Evolutionary conservation across 2,329 filamentous ascomycete genomes (phyloP).

Genomic region (Fusarium algeriense): DNA sequence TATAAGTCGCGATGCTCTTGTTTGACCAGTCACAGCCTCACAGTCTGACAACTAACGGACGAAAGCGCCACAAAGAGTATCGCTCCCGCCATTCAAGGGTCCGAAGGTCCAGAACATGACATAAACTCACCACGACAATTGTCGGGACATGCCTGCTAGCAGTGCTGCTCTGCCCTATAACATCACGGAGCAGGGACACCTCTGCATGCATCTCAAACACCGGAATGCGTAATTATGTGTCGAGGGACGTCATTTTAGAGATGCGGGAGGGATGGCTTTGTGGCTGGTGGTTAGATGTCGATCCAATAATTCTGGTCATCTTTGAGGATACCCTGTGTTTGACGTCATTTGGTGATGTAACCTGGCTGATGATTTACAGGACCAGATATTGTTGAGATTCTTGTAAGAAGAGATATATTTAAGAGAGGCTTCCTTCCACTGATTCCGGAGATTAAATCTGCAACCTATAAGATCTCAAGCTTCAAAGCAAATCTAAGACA

Average conservation of each 20-base stretch:
- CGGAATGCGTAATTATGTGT: slow-evolving; percentile 38
- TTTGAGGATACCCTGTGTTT: slow-evolving; percentile 23
- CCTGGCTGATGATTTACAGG: slow-evolving; percentile 14
- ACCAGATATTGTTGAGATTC: slow-evolving; percentile 31
- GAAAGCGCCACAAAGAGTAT: slow-evolving; percentile 15
- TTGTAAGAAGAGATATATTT: slow-evolving; percentile 4
- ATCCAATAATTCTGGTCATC: slow-evolving; percentile 22
- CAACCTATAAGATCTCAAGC: slow-evolving; percentile 9
- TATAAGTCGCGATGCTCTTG: slow-evolving; percentile 8
- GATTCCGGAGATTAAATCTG: neutral
- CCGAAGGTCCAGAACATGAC: slow-evolving; percentile 25
- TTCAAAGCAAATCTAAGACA: slow-evolving; percentile 1
- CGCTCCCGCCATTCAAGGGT: slow-evolving; percentile 28
- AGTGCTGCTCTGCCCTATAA: slow-evolving; percentile 21
- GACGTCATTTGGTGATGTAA: slow-evolving; percentile 43
- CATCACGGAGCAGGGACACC: slow-evolving; percentile 16
- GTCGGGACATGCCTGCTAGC: slow-evolving; percentile 29
- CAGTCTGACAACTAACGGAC: slow-evolving; percentile 33
- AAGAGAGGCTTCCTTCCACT: slow-evolving; percentile 21
- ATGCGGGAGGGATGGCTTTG: slow-evolving; percentile 24
- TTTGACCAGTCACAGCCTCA: slow-evolving; percentile 31
- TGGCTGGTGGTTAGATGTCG: slow-evolving; percentile 30
- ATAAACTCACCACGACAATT: slow-evolving; percentile 22
- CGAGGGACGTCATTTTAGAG: slow-evolving; percentile 43
- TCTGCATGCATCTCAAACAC: slow-evolving; percentile 15